A percentile compares a stretch with the other conserved stretches of the same genome.
These are phyloP conservation scores for Actinomortierella ambigua DNA, from an alignment of 371 early-diverging fungal genomes.

Conservation along the genomic window DNA sequence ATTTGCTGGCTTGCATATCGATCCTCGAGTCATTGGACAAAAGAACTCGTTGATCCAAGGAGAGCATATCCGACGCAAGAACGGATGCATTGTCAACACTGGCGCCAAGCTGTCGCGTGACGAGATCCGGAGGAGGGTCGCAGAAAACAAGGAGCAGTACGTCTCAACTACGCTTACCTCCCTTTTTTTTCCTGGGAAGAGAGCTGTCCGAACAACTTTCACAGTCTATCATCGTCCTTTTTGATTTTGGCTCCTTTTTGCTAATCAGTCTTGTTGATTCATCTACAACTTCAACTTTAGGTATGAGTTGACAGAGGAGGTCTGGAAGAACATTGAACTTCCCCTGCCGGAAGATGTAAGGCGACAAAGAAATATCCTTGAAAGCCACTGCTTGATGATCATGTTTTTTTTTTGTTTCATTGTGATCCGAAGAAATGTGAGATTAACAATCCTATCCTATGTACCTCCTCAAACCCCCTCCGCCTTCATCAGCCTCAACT, in stretches of 20 bases:
- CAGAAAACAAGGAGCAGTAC: constrained; percentile 76
- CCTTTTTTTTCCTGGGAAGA: not conserved
- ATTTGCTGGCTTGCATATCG: constrained; percentile 90
- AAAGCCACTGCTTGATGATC: no score
- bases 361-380: not conserved
- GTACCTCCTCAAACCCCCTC: not conserved
- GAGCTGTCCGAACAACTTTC: not conserved
- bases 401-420: not conserved
- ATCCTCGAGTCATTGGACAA: constrained; percentile 82
- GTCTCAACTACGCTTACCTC: not conserved
- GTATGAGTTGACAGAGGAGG: constrained; percentile 71
- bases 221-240: not conserved
- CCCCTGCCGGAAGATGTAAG: constrained; percentile 70
- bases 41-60: constrained; percentile 83
- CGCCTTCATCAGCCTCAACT: constrained; percentile 18
- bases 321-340: constrained; percentile 69
- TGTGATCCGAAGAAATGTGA: no score
- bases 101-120: constrained; percentile 82
- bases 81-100: constrained; percentile 89
- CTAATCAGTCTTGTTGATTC: not conserved
- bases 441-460: no score
- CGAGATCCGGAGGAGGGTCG: constrained; percentile 67
- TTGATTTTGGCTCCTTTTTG: not conserved
- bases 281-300: constrained; percentile 31
- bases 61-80: constrained; percentile 83